Evolutionary conservation across 192 early-diverging fungal genomes (phyloP), one percentile per base, ranked within the genome.

Genomic region (Dissophora globulifera): DNA sequence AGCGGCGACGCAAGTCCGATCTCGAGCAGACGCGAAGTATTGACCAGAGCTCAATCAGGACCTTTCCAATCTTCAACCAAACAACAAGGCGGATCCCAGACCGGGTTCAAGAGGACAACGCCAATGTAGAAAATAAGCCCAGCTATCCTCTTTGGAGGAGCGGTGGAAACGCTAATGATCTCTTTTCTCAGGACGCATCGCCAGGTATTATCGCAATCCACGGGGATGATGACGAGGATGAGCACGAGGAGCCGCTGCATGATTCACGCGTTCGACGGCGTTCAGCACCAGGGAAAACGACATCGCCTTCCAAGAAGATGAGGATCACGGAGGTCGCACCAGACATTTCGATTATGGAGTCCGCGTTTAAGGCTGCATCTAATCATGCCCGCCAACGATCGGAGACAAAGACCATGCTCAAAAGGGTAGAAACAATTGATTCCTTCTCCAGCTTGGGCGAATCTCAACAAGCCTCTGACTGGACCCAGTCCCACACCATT

Each of bases 271-370:
- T 30, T 0, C 32, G 70, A 33, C 48, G 70, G 17, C 61, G 62
- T 26, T 75, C 62, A 31, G 56, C 23, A 38, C 48, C 27, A 15
- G 2, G 13, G 6, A 20, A 26, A 12, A 1, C 65, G 41, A n/a
- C 48, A 19, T 75, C 70, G 4, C 62, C 70, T 19, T 41, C 46
- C 6, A 75, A 75, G 25, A 52, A 58, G 31, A 65, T 57, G 23
- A 29, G 49, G 25, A 20, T 75, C 2, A 47, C 51, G 9, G 59
- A 62, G 35, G 43, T 51, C 32, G 54, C 46, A 27, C 69, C 58
- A 4, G 47, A 53, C 54, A 33, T 46, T 42, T 30, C 42, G 9
- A 51, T 23, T 4, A 52, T 52, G 51, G 67, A 69, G n/a, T 53
- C 51, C 22, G 69, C 52, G 2, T 35, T 38, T 9, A 50, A 52